Percentiles rank a stretch among this genome's conserved stretches.
phyloP scores from a whole-genome alignment of 768 basidiomycete species.

The Hygrocybe punicea region DNA sequence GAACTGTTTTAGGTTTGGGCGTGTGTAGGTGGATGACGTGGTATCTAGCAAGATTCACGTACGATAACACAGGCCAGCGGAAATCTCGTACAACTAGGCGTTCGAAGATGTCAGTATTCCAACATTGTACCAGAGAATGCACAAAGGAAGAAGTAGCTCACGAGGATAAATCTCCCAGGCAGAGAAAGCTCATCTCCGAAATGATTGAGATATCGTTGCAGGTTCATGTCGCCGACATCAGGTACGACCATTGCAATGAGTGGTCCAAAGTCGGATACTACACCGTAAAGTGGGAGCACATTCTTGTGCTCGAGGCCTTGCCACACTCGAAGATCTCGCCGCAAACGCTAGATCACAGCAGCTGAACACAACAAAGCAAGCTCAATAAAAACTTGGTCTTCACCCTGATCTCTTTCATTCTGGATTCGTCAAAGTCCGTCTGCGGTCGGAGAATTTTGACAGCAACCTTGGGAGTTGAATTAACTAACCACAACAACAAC shows the following conservation, averaged over 20 bases:
- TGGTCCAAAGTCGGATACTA: slow-evolving; percentile 23
- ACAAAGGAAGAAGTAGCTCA: not conserved
- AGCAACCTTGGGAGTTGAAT: not conserved
- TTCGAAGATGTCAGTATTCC: not conserved
- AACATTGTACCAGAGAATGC: not conserved
- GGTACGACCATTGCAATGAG: slow-evolving; percentile 32
- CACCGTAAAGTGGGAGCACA: slow-evolving; percentile 31
- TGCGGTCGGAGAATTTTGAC: not conserved
- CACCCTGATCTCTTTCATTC: not conserved
- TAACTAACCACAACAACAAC: not conserved
- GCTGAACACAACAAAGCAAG: not conserved
- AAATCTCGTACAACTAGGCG: slow-evolving; percentile 12
- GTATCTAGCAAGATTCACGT: not conserved
- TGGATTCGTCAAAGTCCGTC: not conserved
- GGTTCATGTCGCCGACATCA: slow-evolving; percentile 30
- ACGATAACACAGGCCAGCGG: slow-evolving; percentile 10
- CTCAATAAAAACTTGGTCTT: not conserved
- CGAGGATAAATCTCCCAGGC: not conserved
- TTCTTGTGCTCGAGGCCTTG: slow-evolving; percentile 29
- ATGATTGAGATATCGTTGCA: slow-evolving; percentile 20
- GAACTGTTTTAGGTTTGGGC: slow-evolving; percentile 6
- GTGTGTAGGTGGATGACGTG: not conserved
- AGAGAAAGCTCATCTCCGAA: not conserved
- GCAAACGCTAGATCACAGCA: slow-evolving; percentile 18
- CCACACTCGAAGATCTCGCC: slow-evolving; percentile 30